These are phyloP conservation scores for Oxyria digyna DNA, from an alignment of 148 eudicot genomes.

Conservation along the genomic window DNA sequence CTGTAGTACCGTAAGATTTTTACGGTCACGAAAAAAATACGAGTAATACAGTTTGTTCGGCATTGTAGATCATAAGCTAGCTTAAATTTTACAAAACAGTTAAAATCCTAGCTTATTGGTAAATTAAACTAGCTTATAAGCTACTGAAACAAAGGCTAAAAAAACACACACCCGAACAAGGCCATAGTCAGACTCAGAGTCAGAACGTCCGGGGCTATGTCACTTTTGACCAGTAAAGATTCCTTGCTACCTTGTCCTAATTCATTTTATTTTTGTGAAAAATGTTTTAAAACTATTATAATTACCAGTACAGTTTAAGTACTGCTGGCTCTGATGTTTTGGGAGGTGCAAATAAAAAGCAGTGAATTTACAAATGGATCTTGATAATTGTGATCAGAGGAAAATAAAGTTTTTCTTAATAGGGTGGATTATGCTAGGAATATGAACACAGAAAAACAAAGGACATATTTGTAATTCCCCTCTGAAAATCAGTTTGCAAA, in stretches of 20 bases:
- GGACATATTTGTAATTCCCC: background rate
- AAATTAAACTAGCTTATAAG: too few species aligned
- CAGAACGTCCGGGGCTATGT: background rate
- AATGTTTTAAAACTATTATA: background rate
- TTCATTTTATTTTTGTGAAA: background rate
- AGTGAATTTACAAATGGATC: background rate
- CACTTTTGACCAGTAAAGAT: conserved; percentile 9
- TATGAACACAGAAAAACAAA: background rate
- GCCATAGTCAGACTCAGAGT: background rate
- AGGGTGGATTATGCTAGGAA: too few species aligned
- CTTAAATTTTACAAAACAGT: too few species aligned
- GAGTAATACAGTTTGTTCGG: too few species aligned
- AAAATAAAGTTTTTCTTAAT: too few species aligned
- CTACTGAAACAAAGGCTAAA: too few species aligned
- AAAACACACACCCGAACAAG: too few species aligned
- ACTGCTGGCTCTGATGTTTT: background rate
- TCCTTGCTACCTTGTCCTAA: conserved; percentile 3
- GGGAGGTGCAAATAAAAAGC: background rate
- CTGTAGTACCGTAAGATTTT: too few species aligned
- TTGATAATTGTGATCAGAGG: too few species aligned
- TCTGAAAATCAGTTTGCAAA: background rate
- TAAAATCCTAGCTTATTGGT: too few species aligned
- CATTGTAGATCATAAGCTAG: too few species aligned
- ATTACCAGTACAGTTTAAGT: background rate
- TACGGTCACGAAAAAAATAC: too few species aligned